Conservation (phyloP, 768 basidiomycete species). For the Dacryopinax primogenitus region DNA sequence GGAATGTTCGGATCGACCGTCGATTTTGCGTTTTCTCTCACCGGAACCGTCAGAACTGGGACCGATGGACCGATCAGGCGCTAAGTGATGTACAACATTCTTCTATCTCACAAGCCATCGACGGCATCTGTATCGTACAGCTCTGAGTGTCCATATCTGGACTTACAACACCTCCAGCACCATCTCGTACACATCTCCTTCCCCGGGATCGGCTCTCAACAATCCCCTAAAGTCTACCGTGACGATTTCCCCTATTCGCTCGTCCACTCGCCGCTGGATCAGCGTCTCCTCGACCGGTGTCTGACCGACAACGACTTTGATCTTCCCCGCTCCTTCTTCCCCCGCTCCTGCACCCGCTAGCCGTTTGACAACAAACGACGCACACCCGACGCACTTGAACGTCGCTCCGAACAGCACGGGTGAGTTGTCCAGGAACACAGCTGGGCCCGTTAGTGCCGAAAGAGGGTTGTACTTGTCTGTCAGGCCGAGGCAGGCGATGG, state of each 20-base stretch:
- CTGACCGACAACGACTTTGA: slow-evolving; percentile 1
- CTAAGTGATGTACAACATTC: too few species aligned
- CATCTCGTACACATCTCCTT: background rate
- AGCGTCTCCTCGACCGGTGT: background rate
- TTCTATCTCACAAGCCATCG: too few species aligned
- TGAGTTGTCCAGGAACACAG: background rate
- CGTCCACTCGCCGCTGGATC: background rate
- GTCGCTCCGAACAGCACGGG: background rate
- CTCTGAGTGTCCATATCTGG: too few species aligned
- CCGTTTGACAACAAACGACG: background rate
- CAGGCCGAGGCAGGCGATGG: slow-evolving; percentile 12
- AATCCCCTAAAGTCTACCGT: background rate
- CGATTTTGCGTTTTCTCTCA: too few species aligned
- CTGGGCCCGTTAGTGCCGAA: slow-evolving; percentile 2
- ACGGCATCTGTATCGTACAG: too few species aligned
- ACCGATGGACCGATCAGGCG: too few species aligned
- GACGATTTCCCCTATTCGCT: background rate
- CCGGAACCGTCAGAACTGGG: too few species aligned
- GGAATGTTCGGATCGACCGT: too few species aligned
- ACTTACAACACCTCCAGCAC: background rate
- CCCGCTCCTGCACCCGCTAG: background rate
- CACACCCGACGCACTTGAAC: background rate
- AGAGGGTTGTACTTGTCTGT: slow-evolving; percentile 15
- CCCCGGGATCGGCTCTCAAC: background rate
- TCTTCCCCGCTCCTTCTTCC: background rate